Percentiles rank a stretch among this genome's conserved stretches.
Conservation (phyloP, 768 basidiomycete genomes). For the Pleurotus djamor region DNA sequence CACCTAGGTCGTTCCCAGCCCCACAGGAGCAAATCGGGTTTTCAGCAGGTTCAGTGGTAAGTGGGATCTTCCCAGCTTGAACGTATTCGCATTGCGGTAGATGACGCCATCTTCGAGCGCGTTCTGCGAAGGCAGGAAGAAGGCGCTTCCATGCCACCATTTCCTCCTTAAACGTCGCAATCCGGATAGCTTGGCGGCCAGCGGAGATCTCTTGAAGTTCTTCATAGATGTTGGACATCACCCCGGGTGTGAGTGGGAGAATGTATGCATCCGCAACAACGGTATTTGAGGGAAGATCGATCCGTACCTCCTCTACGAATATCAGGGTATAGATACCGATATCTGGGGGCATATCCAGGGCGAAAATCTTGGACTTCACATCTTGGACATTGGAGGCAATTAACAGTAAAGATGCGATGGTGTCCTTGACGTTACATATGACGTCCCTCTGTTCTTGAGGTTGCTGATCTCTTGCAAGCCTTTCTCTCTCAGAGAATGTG, state of each 20-base stretch:
- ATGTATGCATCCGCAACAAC: constrained; percentile 50
- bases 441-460: constrained; percentile 6
- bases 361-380: constrained; percentile 16
- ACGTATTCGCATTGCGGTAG: constrained; percentile 45
- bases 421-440: constrained; percentile 12
- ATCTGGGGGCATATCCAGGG: constrained; percentile 16
- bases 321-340: constrained; percentile 34
- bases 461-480: not conserved
- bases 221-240: constrained; percentile 16
- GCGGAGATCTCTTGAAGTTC: not conserved
- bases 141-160: constrained; percentile 47
- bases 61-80: constrained; percentile 27
- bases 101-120: constrained; percentile 55
- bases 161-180: constrained; percentile 28
- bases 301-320: constrained; percentile 41
- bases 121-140: constrained; percentile 48
- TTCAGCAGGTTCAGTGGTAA: constrained; percentile 29
- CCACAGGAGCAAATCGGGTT: constrained; percentile 55
- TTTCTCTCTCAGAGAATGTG: constrained; percentile 13
- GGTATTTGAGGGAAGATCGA: constrained; percentile 48
- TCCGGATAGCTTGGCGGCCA: not conserved
- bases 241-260: constrained; percentile 27
- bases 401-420: constrained; percentile 9
- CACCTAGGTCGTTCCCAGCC: constrained; percentile 40
- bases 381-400: constrained; percentile 2